Percentiles rank a stretch among this genome's conserved stretches.
Evolutionary conservation across 148 eudicot species (phyloP).

Genomic region (Diospyros kaki): DNA sequence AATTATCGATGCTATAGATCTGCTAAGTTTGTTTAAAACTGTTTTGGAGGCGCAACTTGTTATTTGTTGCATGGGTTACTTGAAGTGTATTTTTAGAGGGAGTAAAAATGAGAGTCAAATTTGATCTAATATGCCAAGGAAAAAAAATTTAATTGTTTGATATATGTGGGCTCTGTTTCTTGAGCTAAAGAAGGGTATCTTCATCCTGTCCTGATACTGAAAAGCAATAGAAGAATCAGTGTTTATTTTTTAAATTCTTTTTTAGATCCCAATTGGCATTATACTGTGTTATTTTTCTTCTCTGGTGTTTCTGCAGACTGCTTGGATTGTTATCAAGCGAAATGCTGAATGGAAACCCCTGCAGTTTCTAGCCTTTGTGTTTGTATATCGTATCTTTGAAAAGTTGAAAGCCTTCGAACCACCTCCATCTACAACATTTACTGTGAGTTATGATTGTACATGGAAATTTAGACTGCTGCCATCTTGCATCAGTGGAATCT

Average conservation of each 20-base stretch:
- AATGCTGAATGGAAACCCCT: conserved; percentile 86
- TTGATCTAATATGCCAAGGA: too few species aligned
- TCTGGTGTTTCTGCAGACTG: conserved; percentile 51
- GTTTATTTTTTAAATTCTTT: conserved; percentile 1
- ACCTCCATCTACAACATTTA: conserved; percentile 46
- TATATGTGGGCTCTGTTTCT: neutral
- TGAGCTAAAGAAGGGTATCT: neutral
- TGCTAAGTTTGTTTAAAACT: too few species aligned
- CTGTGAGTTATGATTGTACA: conserved; percentile 36
- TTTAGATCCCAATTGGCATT: neutral
- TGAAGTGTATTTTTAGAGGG: too few species aligned
- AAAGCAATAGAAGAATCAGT: neutral
- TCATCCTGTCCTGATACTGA: neutral
- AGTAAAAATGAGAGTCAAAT: too few species aligned
- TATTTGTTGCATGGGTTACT: too few species aligned
- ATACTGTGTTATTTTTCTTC: neutral
- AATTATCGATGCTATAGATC: too few species aligned
- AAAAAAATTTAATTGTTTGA: neutral
- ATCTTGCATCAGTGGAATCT: neutral
- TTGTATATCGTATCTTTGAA: conserved; percentile 82
- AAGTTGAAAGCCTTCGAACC: conserved; percentile 81
- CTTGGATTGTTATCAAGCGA: conserved; percentile 66
- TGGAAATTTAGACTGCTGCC: neutral
- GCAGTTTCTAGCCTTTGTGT: conserved; percentile 71
- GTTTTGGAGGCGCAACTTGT: too few species aligned